phyloP scores from a whole-genome alignment of 768 basidiomycete species.

The Gautieria morchelliformis region DNA sequence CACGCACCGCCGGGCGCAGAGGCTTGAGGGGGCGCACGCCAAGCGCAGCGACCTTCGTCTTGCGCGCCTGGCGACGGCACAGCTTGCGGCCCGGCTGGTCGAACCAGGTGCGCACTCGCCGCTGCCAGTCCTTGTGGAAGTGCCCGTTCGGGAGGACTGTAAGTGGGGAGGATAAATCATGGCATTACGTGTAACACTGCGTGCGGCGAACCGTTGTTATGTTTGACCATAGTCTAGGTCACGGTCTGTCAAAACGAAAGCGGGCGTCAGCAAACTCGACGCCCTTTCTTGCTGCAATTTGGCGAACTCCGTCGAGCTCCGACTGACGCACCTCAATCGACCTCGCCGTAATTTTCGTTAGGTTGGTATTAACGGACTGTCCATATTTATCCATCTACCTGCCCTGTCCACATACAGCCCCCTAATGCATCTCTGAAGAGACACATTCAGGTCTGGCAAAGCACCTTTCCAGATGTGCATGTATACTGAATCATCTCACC shows the following conservation, averaged over 20 bases:
- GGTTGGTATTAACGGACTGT: too few relatives aligned
- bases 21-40: slow-evolving; percentile 87
- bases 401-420: too few relatives aligned
- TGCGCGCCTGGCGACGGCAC: slow-evolving; percentile 86
- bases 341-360: too few relatives aligned
- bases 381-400: too few relatives aligned
- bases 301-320: too few relatives aligned
- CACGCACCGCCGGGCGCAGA: slow-evolving; percentile 95
- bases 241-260: slow-evolving; percentile 23
- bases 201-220: slow-evolving; percentile 64
- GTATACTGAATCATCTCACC: too few relatives aligned
- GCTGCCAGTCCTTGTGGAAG: slow-evolving; percentile 99
- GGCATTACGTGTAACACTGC: neutral
- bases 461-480: too few relatives aligned
- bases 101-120: slow-evolving; percentile 94
- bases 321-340: too few relatives aligned
- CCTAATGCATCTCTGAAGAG: too few relatives aligned
- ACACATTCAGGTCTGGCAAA: too few relatives aligned
- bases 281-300: too few relatives aligned
- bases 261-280: neutral
- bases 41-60: slow-evolving; percentile 80
- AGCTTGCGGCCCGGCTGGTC: slow-evolving; percentile 98
- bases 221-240: slow-evolving; percentile 52
- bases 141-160: slow-evolving; percentile 87
- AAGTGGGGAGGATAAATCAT: neutral